These are phyloP conservation scores for Neurospora hispaniola DNA, from an alignment of 495 filamentous ascomycete species.

Conservation along the genomic window DNA sequence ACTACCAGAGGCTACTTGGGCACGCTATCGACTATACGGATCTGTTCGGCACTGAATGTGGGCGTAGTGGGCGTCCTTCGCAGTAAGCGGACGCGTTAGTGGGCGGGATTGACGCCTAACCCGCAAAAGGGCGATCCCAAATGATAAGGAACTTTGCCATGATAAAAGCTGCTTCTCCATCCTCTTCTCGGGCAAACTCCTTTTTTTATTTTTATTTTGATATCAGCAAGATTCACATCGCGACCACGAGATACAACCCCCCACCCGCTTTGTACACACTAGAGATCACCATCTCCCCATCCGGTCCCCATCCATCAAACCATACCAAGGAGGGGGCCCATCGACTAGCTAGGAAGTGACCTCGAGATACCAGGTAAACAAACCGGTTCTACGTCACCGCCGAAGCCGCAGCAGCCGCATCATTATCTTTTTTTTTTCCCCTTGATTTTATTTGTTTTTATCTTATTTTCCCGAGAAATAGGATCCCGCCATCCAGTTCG, in stretches of 20 bases:
- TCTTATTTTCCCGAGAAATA: neutral
- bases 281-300: neutral
- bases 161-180: neutral
- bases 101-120: neutral
- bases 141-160: neutral
- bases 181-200: neutral
- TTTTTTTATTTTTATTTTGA: neutral
- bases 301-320: neutral
- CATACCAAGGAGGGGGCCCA: neutral
- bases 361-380: neutral
- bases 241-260: neutral
- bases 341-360: neutral
- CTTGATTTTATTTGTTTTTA: neutral
- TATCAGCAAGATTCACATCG: neutral
- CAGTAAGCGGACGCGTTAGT: neutral
- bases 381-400: neutral
- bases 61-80: neutral
- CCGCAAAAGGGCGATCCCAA: neutral
- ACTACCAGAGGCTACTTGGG: neutral
- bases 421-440: neutral
- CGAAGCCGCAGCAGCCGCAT: neutral
- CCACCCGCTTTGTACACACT: neutral
- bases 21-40: neutral
- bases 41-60: neutral
- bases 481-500: neutral